phyloP scores from a whole-genome alignment of 257 asterid species.

The Nicotiana knightiana region DNA sequence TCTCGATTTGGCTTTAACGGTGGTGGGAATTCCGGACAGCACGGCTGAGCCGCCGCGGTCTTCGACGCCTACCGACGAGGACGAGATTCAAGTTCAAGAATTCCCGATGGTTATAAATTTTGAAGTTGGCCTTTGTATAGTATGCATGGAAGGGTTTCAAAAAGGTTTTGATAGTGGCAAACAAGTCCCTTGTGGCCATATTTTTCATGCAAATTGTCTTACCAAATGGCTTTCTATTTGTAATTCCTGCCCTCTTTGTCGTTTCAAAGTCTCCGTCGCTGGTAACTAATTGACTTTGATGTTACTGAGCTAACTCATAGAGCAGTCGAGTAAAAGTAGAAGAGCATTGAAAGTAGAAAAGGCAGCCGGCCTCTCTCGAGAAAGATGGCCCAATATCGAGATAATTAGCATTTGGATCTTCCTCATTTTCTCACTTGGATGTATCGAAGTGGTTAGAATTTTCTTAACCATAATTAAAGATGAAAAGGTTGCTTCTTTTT shows the following conservation, averaged over 20 bases:
- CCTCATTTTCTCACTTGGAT: too few species aligned
- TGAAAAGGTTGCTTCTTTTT: too few species aligned
- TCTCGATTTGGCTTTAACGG: slow-evolving; percentile 27
- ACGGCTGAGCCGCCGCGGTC: neutral
- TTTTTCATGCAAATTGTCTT: slow-evolving; percentile 9
- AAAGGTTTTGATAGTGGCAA: neutral
- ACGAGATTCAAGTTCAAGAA: neutral
- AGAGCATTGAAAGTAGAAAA: too few species aligned
- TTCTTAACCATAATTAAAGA: too few species aligned
- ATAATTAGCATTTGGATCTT: too few species aligned
- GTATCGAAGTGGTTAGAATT: too few species aligned
- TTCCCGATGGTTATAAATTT: neutral
- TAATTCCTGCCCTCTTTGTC: slow-evolving; percentile 4
- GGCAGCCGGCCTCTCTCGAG: too few species aligned
- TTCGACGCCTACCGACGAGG: neutral
- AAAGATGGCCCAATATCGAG: too few species aligned
- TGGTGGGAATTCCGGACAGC: neutral
- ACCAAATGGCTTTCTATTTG: neutral
- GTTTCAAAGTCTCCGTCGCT: neutral
- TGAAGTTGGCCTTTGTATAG: neutral
- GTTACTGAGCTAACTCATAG: too few species aligned
- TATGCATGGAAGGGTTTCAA: slow-evolving; percentile 6
- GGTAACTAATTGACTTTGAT: too few species aligned
- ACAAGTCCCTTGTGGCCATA: slow-evolving; percentile 4
- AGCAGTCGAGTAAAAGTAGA: too few species aligned